A percentile compares a stretch with the other conserved stretches of the same genome.
phyloP scores from a whole-genome alignment of 2,329 filamentous ascomycete genomes.

The Penicillium sclerotiorum region DNA sequence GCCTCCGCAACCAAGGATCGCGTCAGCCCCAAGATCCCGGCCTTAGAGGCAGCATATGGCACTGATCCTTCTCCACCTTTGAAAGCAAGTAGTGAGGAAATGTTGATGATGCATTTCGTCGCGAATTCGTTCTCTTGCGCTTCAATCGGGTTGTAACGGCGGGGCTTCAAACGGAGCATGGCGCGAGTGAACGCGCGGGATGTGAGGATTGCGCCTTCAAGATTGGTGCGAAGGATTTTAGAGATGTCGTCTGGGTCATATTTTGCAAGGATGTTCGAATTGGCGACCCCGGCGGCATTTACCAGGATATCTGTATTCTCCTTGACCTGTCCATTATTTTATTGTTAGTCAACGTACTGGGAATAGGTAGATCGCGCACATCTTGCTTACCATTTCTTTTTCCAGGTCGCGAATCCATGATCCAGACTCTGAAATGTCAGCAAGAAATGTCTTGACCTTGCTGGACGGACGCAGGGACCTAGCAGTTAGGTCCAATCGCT shows the following conservation, averaged over 20 bases:
- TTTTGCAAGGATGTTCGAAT: slow-evolving; percentile 64
- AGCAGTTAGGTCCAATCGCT: slow-evolving; percentile 48
- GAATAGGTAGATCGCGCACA: not conserved
- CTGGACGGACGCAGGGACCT: slow-evolving; percentile 15
- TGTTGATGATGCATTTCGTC: slow-evolving; percentile 77
- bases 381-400: slow-evolving; percentile 38
- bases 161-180: too few species aligned
- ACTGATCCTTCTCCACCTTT: slow-evolving; percentile 71
- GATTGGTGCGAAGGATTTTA: slow-evolving; percentile 68
- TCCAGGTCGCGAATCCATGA: slow-evolving; percentile 41
- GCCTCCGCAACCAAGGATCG: slow-evolving; percentile 39
- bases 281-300: slow-evolving; percentile 76
- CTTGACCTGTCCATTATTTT: slow-evolving; percentile 19
- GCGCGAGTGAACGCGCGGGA: slow-evolving; percentile 43
- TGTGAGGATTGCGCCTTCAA: slow-evolving; percentile 52
- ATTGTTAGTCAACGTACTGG: too few species aligned
- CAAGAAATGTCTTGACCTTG: slow-evolving; percentile 35
- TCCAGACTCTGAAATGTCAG: slow-evolving; percentile 40
- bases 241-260: slow-evolving; percentile 57
- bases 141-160: not conserved
- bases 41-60: slow-evolving; percentile 78
- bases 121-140: slow-evolving; percentile 56
- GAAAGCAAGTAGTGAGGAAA: slow-evolving; percentile 73
- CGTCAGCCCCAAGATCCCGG: slow-evolving; percentile 69
- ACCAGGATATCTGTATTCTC: slow-evolving; percentile 63